phyloP scores from a whole-genome alignment of 305 asterid genomes.

The Rubia balearica region DNA sequence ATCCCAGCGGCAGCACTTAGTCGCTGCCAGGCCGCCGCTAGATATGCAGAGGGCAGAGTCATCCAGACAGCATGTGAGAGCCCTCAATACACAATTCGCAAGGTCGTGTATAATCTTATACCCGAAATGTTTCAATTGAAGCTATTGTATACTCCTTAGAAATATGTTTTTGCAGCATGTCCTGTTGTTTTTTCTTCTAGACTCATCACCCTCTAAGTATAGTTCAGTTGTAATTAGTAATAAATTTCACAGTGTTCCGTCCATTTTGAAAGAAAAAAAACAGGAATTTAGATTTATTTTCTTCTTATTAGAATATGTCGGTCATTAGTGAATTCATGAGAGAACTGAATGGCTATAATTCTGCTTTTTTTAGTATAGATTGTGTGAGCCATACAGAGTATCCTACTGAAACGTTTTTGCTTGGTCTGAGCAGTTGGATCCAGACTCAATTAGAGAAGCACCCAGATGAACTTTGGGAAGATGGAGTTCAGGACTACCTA shows the following conservation, averaged over 20 bases:
- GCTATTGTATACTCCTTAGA: neutral
- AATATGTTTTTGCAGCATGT: neutral
- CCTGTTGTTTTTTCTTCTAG: neutral
- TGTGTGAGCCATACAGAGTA: neutral
- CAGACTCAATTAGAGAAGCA: constrained; percentile 70
- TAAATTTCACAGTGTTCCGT: neutral
- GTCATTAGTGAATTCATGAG: neutral
- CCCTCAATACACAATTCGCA: too few species aligned
- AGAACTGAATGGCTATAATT: neutral
- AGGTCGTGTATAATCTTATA: too few species aligned
- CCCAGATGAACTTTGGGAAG: constrained; percentile 99
- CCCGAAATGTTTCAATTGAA: neutral
- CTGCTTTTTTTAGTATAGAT: neutral
- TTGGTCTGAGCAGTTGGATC: constrained; percentile 67
- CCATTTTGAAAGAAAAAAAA: neutral
- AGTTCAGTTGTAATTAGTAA: neutral
- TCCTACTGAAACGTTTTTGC: constrained; percentile 2
- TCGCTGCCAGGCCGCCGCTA: constrained; percentile 33
- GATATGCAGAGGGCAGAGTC: constrained; percentile 73
- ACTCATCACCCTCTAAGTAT: neutral
- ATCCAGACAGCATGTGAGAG: constrained; percentile 74
- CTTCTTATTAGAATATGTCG: neutral
- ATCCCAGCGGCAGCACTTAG: constrained; percentile 25
- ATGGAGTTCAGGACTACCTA: constrained; percentile 79
- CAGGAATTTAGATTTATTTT: neutral